phyloP scores from a whole-genome alignment of 2,329 filamentous ascomycete genomes.

The Beauveria sp. region DNA sequence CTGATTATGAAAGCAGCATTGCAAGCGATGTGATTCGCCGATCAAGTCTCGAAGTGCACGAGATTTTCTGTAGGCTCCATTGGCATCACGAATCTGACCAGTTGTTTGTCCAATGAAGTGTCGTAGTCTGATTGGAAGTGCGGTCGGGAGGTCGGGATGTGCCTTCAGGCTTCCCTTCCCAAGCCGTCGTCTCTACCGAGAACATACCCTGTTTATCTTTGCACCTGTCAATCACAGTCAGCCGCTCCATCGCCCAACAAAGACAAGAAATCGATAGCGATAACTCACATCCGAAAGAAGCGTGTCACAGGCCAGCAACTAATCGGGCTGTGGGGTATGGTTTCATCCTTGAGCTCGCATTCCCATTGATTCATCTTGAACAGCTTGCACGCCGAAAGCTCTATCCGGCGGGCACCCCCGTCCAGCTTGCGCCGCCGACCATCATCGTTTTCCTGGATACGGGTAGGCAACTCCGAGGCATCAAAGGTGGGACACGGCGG shows the following conservation, averaged over 20 bases:
- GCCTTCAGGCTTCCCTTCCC: constrained; percentile 36
- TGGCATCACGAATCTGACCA: constrained; percentile 22
- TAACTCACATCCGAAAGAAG: constrained; percentile 51
- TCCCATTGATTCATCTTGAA: constrained; percentile 54
- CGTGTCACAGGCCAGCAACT: constrained; percentile 51
- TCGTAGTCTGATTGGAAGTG: background rate
- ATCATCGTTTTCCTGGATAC: constrained; percentile 39
- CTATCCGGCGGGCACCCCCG: constrained; percentile 30
- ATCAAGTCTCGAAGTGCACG: no score
- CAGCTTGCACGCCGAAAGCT: constrained; percentile 49
- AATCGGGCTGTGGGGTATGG: constrained; percentile 37
- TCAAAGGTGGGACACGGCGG: constrained; percentile 50
- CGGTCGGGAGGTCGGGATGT: background rate
- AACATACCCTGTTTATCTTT: constrained; percentile 49
- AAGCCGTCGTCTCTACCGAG: constrained; percentile 56
- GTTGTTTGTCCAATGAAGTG: constrained; percentile 24
- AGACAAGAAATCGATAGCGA: background rate
- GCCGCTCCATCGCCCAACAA: background rate
- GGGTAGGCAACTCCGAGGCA: constrained; percentile 41
- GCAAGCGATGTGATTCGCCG: background rate
- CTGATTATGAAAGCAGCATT: background rate
- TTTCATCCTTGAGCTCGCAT: constrained; percentile 46
- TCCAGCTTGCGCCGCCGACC: constrained; percentile 47
- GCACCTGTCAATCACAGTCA: constrained; percentile 37
- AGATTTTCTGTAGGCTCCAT: background rate